These are phyloP conservation scores for Acorus gramineus DNA, from an alignment of 106 monocot genomes.

Conservation along the genomic window DNA sequence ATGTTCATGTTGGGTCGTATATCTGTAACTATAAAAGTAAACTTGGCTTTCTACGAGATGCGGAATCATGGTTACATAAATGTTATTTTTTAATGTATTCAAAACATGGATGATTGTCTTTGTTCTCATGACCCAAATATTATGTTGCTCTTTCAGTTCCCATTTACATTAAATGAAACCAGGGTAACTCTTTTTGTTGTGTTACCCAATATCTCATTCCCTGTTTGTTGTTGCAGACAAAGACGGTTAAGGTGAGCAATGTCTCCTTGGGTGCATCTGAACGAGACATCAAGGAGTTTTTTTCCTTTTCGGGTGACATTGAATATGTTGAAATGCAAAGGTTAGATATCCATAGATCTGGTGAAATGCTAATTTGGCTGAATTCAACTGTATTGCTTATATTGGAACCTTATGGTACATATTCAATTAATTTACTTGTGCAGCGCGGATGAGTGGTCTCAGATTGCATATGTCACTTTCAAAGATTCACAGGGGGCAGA, in stretches of 20 bases:
- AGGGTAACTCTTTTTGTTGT: constrained; percentile 2
- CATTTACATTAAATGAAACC: too few relatives aligned
- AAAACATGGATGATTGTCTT: too few relatives aligned
- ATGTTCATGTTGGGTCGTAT: too few relatives aligned
- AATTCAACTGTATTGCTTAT: too few relatives aligned
- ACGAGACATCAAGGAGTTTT: constrained; percentile 2
- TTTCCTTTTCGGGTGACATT: constrained; percentile 9
- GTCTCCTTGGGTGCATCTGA: constrained; percentile 5
- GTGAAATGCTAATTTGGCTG: too few relatives aligned
- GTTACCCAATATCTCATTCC: constrained; percentile 51
- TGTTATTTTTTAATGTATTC: too few relatives aligned
- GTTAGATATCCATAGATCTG: neutral
- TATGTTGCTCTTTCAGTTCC: too few relatives aligned
- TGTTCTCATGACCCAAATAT: too few relatives aligned
- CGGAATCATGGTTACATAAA: too few relatives aligned
- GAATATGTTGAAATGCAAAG: constrained; percentile 7
- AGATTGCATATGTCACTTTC: constrained; percentile 30
- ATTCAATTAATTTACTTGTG: neutral
- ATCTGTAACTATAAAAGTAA: too few relatives aligned
- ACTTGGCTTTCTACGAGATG: too few relatives aligned
- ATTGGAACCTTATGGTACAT: too few relatives aligned
- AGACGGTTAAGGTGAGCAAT: constrained; percentile 4
- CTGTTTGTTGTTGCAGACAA: constrained; percentile 7
- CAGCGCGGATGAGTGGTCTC: constrained; percentile 37
- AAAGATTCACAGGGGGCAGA: constrained; percentile 40